Evolutionary conservation across 2,329 filamentous ascomycete species (phyloP), one percentile per base, ranked within the genome.

Genomic region (Aspergillus eucalypticola): DNA sequence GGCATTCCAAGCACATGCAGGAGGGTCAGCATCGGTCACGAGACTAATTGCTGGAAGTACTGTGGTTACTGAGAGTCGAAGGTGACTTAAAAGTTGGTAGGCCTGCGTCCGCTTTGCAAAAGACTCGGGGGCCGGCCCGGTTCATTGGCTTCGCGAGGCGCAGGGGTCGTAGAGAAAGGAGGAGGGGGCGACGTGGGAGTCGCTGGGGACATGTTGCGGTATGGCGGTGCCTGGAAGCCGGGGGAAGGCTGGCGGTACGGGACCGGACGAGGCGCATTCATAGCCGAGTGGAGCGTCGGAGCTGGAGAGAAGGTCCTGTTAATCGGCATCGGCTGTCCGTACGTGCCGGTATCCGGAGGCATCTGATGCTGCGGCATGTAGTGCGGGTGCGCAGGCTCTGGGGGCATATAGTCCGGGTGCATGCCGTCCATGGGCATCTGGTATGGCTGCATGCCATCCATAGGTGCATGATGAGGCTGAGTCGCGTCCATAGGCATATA

Each of bases 71-170:
- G 19, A 65, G 76, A 50, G 78, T 35, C 10, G 5, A 15, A 69
- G 64, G 76, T 68, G 56, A 72, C 69, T 52, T 66, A 75, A 25
- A 71, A 73, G 48, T 76, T 75, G 39, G 68, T 70, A 10, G 76
- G 73, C 58, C 74, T 74, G 55, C 75, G 71, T 15, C 76, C 77
- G 58, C 73, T 75, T 61, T 77, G 73, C 57, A 78, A 63, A 35
- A 78, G 65, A 71, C 73, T 78, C 8, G 77, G 76, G 38, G 76
- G 75, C 62, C 75, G 69, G 60, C 71, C 69, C 60, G 67, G 59
- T 27, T 71, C 67, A 29, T 65, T 60, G 48, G 69, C 35, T 49
- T 68, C 59, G 15, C 59, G 39, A 56, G 61, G 46, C 39, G 50
- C 62, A 39, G 60, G 63, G 39, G 58, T 64, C 11, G 68, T 57